A percentile compares a stretch with the other conserved stretches of the same genome.
These are phyloP conservation scores for Vigna trinervia DNA, from an alignment of 306 rosid species.

Conservation along the genomic window DNA sequence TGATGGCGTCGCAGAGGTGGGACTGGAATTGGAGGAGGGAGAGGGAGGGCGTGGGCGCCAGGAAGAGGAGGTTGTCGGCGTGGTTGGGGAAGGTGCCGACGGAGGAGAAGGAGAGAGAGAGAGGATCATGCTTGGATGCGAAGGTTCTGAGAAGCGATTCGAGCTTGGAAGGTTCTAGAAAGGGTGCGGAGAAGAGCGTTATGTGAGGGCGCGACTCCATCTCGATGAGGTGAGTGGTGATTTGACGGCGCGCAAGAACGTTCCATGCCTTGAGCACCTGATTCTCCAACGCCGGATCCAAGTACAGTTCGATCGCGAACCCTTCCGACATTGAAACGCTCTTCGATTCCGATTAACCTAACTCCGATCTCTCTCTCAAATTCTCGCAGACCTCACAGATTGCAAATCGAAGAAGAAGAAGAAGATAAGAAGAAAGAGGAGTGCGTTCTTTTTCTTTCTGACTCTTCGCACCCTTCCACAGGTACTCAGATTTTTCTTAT, in stretches of 20 bases:
- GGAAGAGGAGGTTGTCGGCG: constrained; percentile 68
- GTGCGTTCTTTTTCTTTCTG: not conserved
- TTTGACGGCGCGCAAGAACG: constrained; percentile 88
- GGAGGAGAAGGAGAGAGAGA: constrained; percentile 75
- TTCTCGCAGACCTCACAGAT: too few relatives aligned
- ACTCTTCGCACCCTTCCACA: not conserved
- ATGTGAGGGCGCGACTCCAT: constrained; percentile 96
- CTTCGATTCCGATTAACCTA: not conserved
- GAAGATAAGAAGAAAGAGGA: not conserved
- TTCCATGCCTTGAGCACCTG: constrained; percentile 98
- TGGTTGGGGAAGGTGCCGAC: constrained; percentile 67
- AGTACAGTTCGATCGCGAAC: constrained; percentile 88
- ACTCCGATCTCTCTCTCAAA: too few relatives aligned
- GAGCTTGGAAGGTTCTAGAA: constrained; percentile 65
- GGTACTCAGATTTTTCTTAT: not conserved
- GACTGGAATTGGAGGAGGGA: constrained; percentile 83
- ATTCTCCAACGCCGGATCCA: constrained; percentile 93
- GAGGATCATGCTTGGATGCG: constrained; percentile 73
- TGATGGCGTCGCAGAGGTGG: constrained; percentile 69
- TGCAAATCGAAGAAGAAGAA: too few relatives aligned
- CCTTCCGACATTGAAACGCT: constrained; percentile 64
- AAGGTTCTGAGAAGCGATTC: constrained; percentile 59
- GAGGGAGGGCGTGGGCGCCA: constrained; percentile 81
- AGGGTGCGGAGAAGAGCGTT: constrained; percentile 76
- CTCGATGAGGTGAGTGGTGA: constrained; percentile 84